Evolutionary conservation across 1,139 yeast genomes (phyloP).

Genomic region (Taphrina populina): DNA sequence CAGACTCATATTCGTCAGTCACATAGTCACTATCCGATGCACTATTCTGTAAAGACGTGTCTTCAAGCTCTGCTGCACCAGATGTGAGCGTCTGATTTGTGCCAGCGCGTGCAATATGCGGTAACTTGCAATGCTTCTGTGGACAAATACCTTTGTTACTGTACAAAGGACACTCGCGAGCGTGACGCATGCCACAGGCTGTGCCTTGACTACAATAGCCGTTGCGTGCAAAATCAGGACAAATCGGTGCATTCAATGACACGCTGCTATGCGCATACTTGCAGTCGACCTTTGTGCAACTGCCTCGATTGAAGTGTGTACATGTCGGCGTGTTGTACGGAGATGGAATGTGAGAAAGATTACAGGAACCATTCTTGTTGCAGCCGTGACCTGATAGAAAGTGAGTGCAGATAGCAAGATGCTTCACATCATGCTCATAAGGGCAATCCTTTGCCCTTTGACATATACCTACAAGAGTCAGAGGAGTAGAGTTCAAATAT

Average conservation of each 20-base stretch:
- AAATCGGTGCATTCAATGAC: slow-evolving; percentile 49
- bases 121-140: slow-evolving; percentile 28
- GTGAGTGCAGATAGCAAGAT: slow-evolving; percentile 58
- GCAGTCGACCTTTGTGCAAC: slow-evolving; percentile 60
- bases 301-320: slow-evolving; percentile 52
- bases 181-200: slow-evolving; percentile 59
- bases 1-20: slow-evolving; percentile 22
- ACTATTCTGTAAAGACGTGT: background rate
- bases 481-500: background rate
- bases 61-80: background rate
- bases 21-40: slow-evolving; percentile 1
- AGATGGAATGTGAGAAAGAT: slow-evolving; percentile 57
- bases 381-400: slow-evolving; percentile 53
- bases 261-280: slow-evolving; percentile 56
- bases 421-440: slow-evolving; percentile 55
- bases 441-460: slow-evolving; percentile 55
- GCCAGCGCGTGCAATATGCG: slow-evolving; percentile 33
- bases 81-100: background rate
- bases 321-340: slow-evolving; percentile 70
- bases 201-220: slow-evolving; percentile 69
- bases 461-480: slow-evolving; percentile 51
- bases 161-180: slow-evolving; percentile 68
- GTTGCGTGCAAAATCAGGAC: slow-evolving; percentile 65
- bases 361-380: slow-evolving; percentile 50
- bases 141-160: slow-evolving; percentile 61